These are phyloP conservation scores for Stylosanthes scabra DNA, from an alignment of 331 rosid species.

Conservation along the genomic window DNA sequence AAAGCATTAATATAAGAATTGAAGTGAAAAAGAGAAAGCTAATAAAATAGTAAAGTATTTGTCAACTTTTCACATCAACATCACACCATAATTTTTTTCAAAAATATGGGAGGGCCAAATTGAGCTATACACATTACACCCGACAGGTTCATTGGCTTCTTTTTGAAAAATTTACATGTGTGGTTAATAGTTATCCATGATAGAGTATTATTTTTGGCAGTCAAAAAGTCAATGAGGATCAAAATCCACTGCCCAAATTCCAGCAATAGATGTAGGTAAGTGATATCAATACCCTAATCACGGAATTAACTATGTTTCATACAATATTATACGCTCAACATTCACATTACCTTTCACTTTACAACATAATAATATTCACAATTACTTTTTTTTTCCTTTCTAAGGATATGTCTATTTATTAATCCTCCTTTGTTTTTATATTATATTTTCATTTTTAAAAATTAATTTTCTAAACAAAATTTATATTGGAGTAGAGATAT, in stretches of 20 bases:
- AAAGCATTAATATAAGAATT: background rate
- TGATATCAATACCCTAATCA: constrained; percentile 13
- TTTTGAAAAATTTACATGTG: background rate
- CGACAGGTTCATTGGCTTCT: background rate
- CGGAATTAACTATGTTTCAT: constrained; percentile 17
- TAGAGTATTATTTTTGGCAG: background rate
- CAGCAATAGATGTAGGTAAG: constrained; percentile 31
- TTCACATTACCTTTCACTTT: too few species aligned
- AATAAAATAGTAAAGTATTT: background rate
- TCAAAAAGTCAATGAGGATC: constrained; percentile 39
- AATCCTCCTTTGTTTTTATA: too few species aligned
- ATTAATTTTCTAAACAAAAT: too few species aligned
- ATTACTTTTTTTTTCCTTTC: too few species aligned
- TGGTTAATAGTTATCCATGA: background rate
- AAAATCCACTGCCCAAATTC: constrained; percentile 36
- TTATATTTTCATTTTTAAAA: too few species aligned
- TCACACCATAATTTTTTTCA: background rate
- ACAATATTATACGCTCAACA: background rate
- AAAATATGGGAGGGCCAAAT: background rate
- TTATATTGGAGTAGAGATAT: too few species aligned
- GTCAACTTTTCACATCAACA: background rate
- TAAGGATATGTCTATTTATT: too few species aligned
- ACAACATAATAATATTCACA: too few species aligned
- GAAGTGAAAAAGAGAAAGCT: background rate
- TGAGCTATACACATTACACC: background rate